phyloP scores from a whole-genome alignment of 176 grass and related monocot genomes.

The Aechmea fasciata region DNA sequence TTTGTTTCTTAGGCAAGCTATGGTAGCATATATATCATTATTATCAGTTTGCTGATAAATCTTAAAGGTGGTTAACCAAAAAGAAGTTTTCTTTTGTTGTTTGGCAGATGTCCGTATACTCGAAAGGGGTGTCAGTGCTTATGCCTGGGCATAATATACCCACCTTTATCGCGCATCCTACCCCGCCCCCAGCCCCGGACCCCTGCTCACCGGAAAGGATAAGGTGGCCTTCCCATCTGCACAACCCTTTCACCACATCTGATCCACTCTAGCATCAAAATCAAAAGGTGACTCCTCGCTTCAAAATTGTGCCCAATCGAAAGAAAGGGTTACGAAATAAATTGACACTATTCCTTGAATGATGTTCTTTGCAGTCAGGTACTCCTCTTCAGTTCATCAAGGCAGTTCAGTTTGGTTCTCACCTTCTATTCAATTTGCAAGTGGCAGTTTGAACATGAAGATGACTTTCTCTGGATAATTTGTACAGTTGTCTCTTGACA shows the following conservation, averaged over 20 bases:
- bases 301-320: too few relatives aligned
- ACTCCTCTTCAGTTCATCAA: background rate
- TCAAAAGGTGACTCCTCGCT: background rate
- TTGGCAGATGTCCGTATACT: slow-evolving; percentile 75
- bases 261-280: slow-evolving; percentile 28
- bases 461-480: background rate
- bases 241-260: slow-evolving; percentile 22
- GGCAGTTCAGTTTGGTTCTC: background rate
- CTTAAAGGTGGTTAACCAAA: background rate
- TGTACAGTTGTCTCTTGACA: background rate
- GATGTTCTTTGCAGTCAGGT: background rate
- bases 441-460: background rate
- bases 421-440: background rate
- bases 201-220: slow-evolving; percentile 67
- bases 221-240: slow-evolving; percentile 59
- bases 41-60: too few relatives aligned
- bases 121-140: slow-evolving; percentile 74
- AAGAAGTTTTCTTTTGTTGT: background rate
- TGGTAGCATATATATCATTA: too few relatives aligned
- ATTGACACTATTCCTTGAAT: background rate
- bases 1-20: too few relatives aligned
- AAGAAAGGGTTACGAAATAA: background rate
- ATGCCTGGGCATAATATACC: slow-evolving; percentile 86
- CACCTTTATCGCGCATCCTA: slow-evolving; percentile 68
- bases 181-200: slow-evolving; percentile 5